Percentiles rank a stretch among this genome's conserved stretches.
Evolutionary conservation across 2,329 filamentous ascomycete genomes (phyloP).

Genomic region (Penicillium hesseltinei): DNA sequence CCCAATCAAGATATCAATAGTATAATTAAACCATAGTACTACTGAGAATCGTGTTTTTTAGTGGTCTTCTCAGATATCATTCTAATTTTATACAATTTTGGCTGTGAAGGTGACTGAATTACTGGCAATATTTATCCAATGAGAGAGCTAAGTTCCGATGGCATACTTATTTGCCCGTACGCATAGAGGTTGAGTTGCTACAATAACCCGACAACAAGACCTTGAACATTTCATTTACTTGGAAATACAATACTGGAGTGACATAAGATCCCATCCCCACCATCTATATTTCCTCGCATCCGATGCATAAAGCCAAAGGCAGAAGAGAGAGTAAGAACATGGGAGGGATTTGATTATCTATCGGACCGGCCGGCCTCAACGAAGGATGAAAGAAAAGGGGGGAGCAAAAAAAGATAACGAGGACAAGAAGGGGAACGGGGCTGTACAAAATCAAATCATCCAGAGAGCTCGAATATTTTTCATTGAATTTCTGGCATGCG

Average conservation of each 20-base stretch:
- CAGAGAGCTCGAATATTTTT: slow-evolving; percentile 26
- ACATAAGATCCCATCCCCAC: not conserved
- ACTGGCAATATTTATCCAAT: too few relatives aligned
- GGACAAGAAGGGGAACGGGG: slow-evolving; percentile 2
- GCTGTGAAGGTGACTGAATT: too few relatives aligned
- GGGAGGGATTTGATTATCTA: slow-evolving; percentile 28
- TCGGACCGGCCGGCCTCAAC: slow-evolving; percentile 30
- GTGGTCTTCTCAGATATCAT: too few relatives aligned
- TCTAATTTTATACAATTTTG: too few relatives aligned
- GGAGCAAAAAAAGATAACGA: slow-evolving; percentile 7
- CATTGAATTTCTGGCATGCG: slow-evolving; percentile 85
- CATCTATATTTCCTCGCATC: slow-evolving; percentile 7
- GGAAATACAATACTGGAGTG: not conserved
- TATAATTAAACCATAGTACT: too few relatives aligned
- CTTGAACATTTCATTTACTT: not conserved
- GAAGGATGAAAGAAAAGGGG: slow-evolving; percentile 9
- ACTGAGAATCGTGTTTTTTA: too few relatives aligned
- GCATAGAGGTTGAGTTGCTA: not conserved
- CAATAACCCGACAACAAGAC: not conserved
- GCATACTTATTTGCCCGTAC: too few relatives aligned
- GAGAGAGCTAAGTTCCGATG: too few relatives aligned
- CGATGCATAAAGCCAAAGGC: slow-evolving; percentile 1
- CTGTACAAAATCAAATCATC: slow-evolving; percentile 25
- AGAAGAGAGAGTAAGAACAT: slow-evolving; percentile 5
- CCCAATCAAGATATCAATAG: too few relatives aligned